phyloP scores from a whole-genome alignment of 2,329 filamentous ascomycete genomes.

The Aspergillus cejpii region DNA sequence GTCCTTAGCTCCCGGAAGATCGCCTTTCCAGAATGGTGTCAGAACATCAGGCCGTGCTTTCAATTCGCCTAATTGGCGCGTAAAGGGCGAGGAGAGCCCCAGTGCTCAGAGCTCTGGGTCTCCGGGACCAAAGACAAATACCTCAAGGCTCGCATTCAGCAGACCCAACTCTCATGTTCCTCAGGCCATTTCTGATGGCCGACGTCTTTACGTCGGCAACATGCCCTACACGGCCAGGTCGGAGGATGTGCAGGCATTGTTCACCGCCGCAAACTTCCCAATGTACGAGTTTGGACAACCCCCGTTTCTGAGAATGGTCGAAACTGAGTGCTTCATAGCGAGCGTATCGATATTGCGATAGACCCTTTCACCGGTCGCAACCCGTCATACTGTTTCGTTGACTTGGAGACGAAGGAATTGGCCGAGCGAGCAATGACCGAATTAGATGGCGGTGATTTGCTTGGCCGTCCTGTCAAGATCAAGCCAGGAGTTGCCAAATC shows the following conservation, averaged over 20 bases:
- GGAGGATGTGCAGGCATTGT: conserved; percentile 46
- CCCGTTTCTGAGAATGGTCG: conserved; percentile 6
- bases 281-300: conserved; percentile 25
- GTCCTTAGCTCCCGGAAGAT: conserved; percentile 27
- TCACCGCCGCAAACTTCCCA: conserved; percentile 36
- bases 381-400: conserved; percentile 69
- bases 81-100: conserved; percentile 35
- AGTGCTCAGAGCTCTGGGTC: conserved; percentile 24
- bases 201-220: conserved; percentile 50
- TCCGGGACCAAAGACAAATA: conserved; percentile 24
- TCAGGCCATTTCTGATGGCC: conserved; percentile 37
- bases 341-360: conserved; percentile 61
- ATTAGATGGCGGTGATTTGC: conserved; percentile 50
- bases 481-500: conserved; percentile 58
- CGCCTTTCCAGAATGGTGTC: conserved; percentile 28
- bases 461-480: conserved; percentile 56
- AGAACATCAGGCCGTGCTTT: conserved; percentile 35
- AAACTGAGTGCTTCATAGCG: conserved; percentile 33
- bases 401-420: conserved; percentile 53
- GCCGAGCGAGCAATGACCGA: conserved; percentile 54
- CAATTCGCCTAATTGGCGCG: conserved; percentile 39
- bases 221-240: conserved; percentile 50
- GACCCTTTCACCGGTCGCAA: conserved; percentile 63
- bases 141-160: conserved; percentile 29
- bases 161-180: conserved; percentile 28